Percentiles rank a stretch among this genome's conserved stretches.
phyloP scores from a whole-genome alignment of 2,329 filamentous ascomycete species.

The Fusarium sp. region DNA sequence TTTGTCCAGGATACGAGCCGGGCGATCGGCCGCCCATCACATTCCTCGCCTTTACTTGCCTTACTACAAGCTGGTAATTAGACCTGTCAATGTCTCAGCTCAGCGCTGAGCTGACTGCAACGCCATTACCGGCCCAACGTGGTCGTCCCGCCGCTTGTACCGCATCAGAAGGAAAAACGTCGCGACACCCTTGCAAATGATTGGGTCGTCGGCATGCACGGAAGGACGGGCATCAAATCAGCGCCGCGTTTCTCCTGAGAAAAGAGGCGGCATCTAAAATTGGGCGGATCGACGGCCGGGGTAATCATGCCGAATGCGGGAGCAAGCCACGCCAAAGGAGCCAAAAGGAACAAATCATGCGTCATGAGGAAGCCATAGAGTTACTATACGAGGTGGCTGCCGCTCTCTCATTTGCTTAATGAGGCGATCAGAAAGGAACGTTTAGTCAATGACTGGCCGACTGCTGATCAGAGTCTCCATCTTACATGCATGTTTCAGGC shows the following conservation, averaged over 20 bases:
- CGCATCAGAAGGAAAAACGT: not conserved
- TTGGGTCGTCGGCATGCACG: not conserved
- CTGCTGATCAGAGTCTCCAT: not conserved
- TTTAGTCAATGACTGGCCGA: not conserved
- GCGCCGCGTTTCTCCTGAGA: constrained; percentile 16
- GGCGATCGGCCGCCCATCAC: constrained; percentile 20
- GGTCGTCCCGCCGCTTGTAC: not conserved
- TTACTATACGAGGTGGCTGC: constrained; percentile 39
- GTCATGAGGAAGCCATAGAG: constrained; percentile 4
- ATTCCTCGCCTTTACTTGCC: not conserved
- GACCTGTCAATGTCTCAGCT: not conserved
- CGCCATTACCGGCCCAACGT: constrained; percentile 5
- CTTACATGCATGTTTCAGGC: constrained; percentile 1
- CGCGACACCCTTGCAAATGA: not conserved
- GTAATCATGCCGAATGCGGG: not conserved
- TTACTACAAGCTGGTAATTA: not conserved
- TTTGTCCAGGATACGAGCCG: not conserved
- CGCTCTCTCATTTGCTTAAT: constrained; percentile 11
- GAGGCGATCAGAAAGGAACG: not conserved
- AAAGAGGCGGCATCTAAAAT: constrained; percentile 12
- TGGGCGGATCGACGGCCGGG: constrained; percentile 1
- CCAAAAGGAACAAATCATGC: constrained; percentile 8
- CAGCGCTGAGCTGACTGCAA: constrained; percentile 1
- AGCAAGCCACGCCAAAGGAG: not conserved
- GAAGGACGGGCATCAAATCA: not conserved